Conservation (phyloP, 768 basidiomycete species). For the Kondoa subrosea region DNA sequence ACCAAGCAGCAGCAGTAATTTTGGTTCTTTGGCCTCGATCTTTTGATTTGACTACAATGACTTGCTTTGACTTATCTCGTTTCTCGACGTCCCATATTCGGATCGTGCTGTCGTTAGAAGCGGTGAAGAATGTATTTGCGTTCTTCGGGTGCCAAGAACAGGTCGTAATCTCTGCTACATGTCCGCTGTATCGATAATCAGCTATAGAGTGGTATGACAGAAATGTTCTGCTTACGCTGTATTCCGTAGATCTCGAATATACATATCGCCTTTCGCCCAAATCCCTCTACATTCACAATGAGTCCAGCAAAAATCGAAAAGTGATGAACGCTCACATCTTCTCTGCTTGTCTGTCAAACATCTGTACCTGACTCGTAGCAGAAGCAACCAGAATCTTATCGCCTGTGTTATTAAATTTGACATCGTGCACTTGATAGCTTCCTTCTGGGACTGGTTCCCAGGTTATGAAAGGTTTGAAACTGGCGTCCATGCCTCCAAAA, state of each 20-base stretch:
- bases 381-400: constrained; percentile 71
- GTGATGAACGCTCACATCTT: constrained; percentile 45
- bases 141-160: constrained; percentile 89
- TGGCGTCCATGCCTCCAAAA: constrained; percentile 87
- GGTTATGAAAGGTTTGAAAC: constrained; percentile 77
- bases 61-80: constrained; percentile 81
- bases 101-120: constrained; percentile 89
- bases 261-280: constrained; percentile 82
- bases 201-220: not conserved
- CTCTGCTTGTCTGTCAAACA: constrained; percentile 84
- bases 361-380: constrained; percentile 68
- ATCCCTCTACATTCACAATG: constrained; percentile 34
- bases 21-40: constrained; percentile 87
- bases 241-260: constrained; percentile 96
- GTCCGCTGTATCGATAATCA: constrained; percentile 48
- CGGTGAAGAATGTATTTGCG: constrained; percentile 65
- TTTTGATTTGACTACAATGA: constrained; percentile 92
- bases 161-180: constrained; percentile 77
- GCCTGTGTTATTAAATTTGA: constrained; percentile 76
- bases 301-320: not conserved
- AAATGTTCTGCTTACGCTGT: constrained; percentile 53
- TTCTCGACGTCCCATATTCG: constrained; percentile 94
- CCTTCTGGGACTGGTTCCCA: constrained; percentile 51
- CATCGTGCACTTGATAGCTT: constrained; percentile 56
- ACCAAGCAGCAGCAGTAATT: constrained; percentile 71